Evolutionary conservation across 345 rosid genomes (phyloP), one percentile per base, ranked within the genome.

Genomic region (Lepidium didymum): DNA sequence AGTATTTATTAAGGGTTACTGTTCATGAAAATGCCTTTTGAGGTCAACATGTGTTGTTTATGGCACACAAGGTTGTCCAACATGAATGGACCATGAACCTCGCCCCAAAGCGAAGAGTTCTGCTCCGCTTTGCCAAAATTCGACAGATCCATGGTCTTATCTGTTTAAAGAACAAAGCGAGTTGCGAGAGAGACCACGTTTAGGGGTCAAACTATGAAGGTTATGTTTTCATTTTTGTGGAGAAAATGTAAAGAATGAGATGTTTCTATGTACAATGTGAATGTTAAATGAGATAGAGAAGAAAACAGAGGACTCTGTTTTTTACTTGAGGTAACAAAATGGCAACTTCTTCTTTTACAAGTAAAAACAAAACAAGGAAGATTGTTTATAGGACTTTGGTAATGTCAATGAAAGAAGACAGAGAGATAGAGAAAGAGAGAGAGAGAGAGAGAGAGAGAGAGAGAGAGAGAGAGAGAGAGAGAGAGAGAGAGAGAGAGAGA

Each of bases 231-330:
- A 36, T 60, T 33, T 70, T 25, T 33, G 2, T 27, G 41, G 67
- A 38, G 35, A 41, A 38, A 49, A 41, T 53, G 40, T 42, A 10
- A 44, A 29, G 36, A 63, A 44, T 53, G 33, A 63, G 47, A 66
- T 66, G 70, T 4, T 41, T 54, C 31, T 41, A 16, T 53, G n/a
- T 53, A 47, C 21, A 54, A 62, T 43, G 69, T 53, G 33, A 72
- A 36, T 14, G 10, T 45, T 12, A 29, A 54, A 54, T 49, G 50
- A 55, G 51, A 64, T 56, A 36, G 64, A 41, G 60, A 65, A 64
- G 53, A 57, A 57, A 57, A 58, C 71, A 73, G 62, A 73, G 61
- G 77, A 66, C 77, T 73, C 67, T 50, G 72, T 58, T 34, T 58
- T 52, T 66, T 51, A 66, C 52, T 63, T 63, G 56, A 11, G 62